Conservation (phyloP, 2,329 filamentous ascomycete species). For the Hypoxylon sp. region DNA sequence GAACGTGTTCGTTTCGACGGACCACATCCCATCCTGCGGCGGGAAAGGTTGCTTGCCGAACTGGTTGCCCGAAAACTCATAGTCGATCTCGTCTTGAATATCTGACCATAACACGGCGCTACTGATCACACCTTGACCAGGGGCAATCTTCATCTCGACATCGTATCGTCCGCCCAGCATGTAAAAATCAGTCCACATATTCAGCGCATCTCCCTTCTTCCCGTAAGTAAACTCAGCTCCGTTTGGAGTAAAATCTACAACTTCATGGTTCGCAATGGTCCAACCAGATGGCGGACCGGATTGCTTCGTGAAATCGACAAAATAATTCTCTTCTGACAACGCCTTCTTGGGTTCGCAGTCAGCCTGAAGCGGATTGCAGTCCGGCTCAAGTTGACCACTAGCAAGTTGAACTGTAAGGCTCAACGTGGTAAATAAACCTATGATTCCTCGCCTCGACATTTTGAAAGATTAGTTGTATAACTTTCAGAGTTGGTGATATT, state of each 20-base stretch:
- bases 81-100: constrained; percentile 46
- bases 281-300: constrained; percentile 35
- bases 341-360: constrained; percentile 42
- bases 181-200: constrained; percentile 47
- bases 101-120: constrained; percentile 44
- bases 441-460: constrained; percentile 39
- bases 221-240: constrained; percentile 44
- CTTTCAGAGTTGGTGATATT: constrained; percentile 23
- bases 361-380: constrained; percentile 43
- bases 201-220: constrained; percentile 42
- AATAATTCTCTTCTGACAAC: constrained; percentile 40
- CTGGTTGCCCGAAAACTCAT: constrained; percentile 46
- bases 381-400: constrained; percentile 41
- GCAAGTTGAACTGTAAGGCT: constrained; percentile 36
- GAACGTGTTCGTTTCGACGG: constrained; percentile 42
- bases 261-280: constrained; percentile 39
- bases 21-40: constrained; percentile 41
- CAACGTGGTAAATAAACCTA: constrained; percentile 37
- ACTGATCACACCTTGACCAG: constrained; percentile 44
- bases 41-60: constrained; percentile 43
- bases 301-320: constrained; percentile 46
- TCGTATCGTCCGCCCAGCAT: constrained; percentile 46
- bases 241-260: constrained; percentile 40
- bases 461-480: constrained; percentile 34
- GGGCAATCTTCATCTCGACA: constrained; percentile 45